Evolutionary conservation across 192 early-diverging fungal genomes (phyloP).

Genomic region (Backusella macrospora): DNA sequence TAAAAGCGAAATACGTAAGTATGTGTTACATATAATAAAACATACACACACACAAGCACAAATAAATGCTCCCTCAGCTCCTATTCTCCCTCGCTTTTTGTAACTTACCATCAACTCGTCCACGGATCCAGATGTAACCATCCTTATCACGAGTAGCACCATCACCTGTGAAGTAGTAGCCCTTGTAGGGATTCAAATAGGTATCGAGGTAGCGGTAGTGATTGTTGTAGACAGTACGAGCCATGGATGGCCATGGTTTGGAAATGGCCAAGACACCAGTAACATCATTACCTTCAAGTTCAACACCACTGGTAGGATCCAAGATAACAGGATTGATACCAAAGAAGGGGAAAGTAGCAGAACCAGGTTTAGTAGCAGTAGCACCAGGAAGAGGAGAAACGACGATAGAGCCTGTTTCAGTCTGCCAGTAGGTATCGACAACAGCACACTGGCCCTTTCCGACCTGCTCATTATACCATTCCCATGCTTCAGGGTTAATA

Average conservation of each 20-base stretch:
- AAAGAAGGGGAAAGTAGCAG: constrained; percentile 96
- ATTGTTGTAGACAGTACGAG: constrained; percentile 88
- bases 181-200: constrained; percentile 87
- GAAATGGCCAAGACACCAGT: constrained; percentile 91
- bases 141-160: constrained; percentile 90
- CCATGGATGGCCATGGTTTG: constrained; percentile 89
- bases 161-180: constrained; percentile 92
- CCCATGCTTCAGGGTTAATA: constrained; percentile 97
- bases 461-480: constrained; percentile 94
- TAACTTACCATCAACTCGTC: constrained; percentile 67
- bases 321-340: constrained; percentile 88
- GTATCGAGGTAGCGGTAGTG: constrained; percentile 93
- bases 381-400: constrained; percentile 91
- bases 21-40: not conserved
- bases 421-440: constrained; percentile 96
- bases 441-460: constrained; percentile 87
- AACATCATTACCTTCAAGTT: constrained; percentile 83
- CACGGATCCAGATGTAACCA: constrained; percentile 95
- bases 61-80: not conserved
- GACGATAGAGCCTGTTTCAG: constrained; percentile 93
- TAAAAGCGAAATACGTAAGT: not conserved
- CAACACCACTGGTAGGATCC: constrained; percentile 76
- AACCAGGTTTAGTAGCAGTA: constrained; percentile 89
- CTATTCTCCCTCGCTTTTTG: not conserved
- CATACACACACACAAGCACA: not conserved